Percentiles rank a stretch among this genome's conserved stretches.
These are phyloP conservation scores for Verticillium dahliae DNA, from an alignment of 2,329 filamentous ascomycete genomes.

Conservation along the genomic window DNA sequence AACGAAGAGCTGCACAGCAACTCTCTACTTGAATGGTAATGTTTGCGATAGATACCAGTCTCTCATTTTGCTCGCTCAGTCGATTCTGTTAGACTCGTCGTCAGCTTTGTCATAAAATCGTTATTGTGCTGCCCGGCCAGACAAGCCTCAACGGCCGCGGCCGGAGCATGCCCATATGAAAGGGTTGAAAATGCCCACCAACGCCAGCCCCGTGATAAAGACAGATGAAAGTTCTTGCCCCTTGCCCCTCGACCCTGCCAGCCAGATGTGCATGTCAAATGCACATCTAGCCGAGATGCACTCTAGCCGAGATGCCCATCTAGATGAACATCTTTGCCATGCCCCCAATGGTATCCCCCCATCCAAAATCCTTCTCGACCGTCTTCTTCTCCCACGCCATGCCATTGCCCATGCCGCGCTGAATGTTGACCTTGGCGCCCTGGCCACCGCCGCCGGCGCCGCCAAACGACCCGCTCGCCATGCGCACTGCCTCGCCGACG, in stretches of 20 bases:
- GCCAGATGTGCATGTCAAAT: too few relatives aligned
- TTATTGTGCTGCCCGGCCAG: background rate
- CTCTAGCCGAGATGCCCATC: background rate
- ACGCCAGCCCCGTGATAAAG: background rate
- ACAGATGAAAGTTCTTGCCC: background rate
- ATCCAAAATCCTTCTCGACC: slow-evolving; percentile 26
- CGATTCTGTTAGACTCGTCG: background rate
- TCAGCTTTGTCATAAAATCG: background rate
- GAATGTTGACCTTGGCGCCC: slow-evolving; percentile 21
- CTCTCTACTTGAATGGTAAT: background rate
- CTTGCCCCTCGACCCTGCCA: too few relatives aligned
- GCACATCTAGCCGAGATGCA: too few relatives aligned
- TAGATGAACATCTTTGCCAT: slow-evolving; percentile 30
- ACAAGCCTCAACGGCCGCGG: background rate
- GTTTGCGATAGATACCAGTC: background rate
- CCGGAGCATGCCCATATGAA: background rate
- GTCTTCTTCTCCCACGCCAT: slow-evolving; percentile 31
- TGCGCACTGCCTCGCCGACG: slow-evolving; percentile 48
- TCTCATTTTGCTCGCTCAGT: background rate
- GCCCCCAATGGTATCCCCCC: slow-evolving; percentile 27
- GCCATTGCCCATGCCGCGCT: slow-evolving; percentile 23
- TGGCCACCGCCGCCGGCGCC: slow-evolving; percentile 6
- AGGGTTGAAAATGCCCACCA: background rate
- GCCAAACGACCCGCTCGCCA: slow-evolving; percentile 33
- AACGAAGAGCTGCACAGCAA: background rate